These are phyloP conservation scores for Cymbopogon flexuosus DNA, from an alignment of 202 grass and related monocot genomes.

Conservation along the genomic window DNA sequence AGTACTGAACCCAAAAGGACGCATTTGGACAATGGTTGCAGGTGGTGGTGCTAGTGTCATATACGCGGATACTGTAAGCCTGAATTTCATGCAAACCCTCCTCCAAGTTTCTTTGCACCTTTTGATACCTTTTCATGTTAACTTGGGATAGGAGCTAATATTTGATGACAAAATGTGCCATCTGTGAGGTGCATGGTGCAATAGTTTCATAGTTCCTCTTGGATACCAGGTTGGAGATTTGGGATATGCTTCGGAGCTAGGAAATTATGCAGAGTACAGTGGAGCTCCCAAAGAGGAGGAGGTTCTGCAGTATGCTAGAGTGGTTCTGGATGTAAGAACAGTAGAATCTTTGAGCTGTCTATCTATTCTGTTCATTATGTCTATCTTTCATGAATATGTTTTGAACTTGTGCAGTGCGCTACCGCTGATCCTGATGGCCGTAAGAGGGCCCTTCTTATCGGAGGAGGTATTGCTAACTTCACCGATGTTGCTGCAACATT, in stretches of 20 bases:
- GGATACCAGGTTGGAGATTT: constrained; percentile 80
- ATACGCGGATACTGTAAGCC: constrained; percentile 85
- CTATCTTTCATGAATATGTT: background rate
- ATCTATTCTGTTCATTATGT: background rate
- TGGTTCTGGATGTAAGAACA: constrained; percentile 74
- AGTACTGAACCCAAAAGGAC: constrained; percentile 89
- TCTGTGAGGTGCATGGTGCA: background rate
- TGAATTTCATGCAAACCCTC: constrained; percentile 16
- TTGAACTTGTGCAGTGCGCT: constrained; percentile 50
- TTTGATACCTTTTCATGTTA: background rate
- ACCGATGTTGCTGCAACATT: constrained; percentile 92
- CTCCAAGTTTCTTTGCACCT: background rate
- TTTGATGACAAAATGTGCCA: background rate
- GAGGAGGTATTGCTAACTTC: constrained; percentile 96
- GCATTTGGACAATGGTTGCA: constrained; percentile 99
- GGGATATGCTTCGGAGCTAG: constrained; percentile 86
- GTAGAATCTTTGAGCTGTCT: background rate
- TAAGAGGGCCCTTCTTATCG: constrained; percentile 87
- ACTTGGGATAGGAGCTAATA: background rate
- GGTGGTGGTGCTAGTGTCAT: constrained; percentile 98
- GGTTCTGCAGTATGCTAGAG: constrained; percentile 92
- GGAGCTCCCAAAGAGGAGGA: constrained; percentile 95
- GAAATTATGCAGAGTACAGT: constrained; percentile 96
- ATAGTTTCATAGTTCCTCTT: background rate
- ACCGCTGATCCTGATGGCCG: constrained; percentile 88